phyloP scores from a whole-genome alignment of 169 alveolate species.

The Plasmodium adleri region DNA sequence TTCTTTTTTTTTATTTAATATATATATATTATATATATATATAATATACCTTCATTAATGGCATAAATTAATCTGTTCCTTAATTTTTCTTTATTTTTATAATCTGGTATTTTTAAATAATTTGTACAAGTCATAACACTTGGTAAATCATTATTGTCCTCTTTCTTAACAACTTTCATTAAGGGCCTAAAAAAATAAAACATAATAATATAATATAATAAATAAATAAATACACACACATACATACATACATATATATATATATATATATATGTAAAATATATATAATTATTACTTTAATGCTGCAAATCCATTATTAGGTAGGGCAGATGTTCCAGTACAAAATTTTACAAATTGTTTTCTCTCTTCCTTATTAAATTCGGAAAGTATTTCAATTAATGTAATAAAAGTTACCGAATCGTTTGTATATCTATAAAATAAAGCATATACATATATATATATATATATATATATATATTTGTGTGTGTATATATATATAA shows the following conservation, averaged over 20 bases:
- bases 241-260: conserved; percentile 76
- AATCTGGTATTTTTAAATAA: conserved; percentile 95
- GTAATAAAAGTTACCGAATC: conserved; percentile 79
- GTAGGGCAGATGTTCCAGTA: conserved; percentile 95
- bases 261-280: conserved; percentile 6
- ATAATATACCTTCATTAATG: conserved; percentile 91
- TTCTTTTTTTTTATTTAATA: background rate
- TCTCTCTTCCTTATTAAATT: conserved; percentile 83
- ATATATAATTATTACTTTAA: conserved; percentile 87
- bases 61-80: conserved; percentile 90
- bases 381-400: conserved; percentile 84
- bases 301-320: conserved; percentile 94
- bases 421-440: conserved; percentile 73
- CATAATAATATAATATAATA: background rate
- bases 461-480: background rate
- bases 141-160: conserved; percentile 88
- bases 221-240: background rate
- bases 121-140: conserved; percentile 96
- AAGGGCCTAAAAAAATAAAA: conserved; percentile 79
- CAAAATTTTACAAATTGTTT: conserved; percentile 90
- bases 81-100: conserved; percentile 88
- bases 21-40: conserved; percentile 84
- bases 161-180: conserved; percentile 90
- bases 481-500: background rate
- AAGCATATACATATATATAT: background rate